phyloP scores from a whole-genome alignment of 192 early-diverging fungal genomes.

The Umbelopsis sp. region DNA sequence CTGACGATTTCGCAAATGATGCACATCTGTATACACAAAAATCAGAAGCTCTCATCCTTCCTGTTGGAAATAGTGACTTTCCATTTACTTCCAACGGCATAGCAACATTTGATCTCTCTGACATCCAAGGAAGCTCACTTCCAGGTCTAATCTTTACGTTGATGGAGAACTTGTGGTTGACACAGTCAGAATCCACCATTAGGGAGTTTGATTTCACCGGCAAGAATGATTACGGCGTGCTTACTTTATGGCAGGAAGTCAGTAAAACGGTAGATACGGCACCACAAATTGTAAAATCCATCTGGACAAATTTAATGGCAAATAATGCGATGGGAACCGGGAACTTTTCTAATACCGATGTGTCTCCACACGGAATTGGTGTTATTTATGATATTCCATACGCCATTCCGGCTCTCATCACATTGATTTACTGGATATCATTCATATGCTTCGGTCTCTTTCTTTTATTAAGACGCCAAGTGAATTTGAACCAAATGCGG shows the following conservation, averaged over 20 bases:
- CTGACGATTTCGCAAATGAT: not conserved
- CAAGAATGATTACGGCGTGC: not conserved
- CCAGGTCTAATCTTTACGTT: not conserved
- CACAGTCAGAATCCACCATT: not conserved
- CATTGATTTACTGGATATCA: not conserved
- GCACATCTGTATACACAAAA: not conserved
- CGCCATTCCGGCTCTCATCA: slow-evolving; percentile 2
- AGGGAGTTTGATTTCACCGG: not conserved
- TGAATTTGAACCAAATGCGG: not conserved
- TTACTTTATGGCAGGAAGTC: not conserved
- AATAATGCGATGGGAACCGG: not conserved
- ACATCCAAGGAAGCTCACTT: not conserved
- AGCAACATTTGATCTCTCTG: not conserved
- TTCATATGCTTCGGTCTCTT: not conserved
- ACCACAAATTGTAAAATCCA: not conserved
- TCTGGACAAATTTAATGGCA: slow-evolving; percentile 4
- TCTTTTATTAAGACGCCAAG: not conserved
- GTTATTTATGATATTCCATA: not conserved
- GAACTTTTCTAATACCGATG: not conserved
- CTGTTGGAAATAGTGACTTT: not conserved
- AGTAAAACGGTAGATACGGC: not conserved
- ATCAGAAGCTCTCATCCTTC: not conserved
- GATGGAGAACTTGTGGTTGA: not conserved
- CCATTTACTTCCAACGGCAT: not conserved
- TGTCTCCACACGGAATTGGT: not conserved